Evolutionary conservation across 352 stramenopile species (phyloP).

Genomic region (Aphanomyces invadans): DNA sequence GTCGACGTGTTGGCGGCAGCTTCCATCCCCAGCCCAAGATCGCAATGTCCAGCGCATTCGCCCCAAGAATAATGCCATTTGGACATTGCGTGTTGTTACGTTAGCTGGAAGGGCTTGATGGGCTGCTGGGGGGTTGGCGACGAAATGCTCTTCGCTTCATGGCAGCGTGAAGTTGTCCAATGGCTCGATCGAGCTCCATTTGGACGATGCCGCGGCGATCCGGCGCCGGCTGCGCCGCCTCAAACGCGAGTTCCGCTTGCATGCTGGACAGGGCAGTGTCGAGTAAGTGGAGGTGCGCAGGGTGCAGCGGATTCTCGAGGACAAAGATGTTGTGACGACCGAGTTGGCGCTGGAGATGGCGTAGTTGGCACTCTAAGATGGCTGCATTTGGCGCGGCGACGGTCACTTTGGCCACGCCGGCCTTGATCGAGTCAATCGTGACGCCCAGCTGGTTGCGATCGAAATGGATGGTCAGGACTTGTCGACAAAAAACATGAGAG

Average conservation of each 20-base stretch:
- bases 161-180: not conserved
- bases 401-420: not conserved
- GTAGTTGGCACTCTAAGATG: not conserved
- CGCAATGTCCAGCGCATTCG: not conserved
- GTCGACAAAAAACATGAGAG: not conserved
- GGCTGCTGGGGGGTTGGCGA: no score
- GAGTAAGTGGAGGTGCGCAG: not conserved
- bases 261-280: not conserved
- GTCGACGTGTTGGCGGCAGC: not conserved
- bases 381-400: not conserved
- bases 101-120: no score
- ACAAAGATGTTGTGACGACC: slow-evolving; percentile 1
- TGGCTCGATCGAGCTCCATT: not conserved
- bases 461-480: no score
- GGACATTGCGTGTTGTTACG: no score
- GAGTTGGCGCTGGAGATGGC: not conserved
- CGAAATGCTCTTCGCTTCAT: not conserved
- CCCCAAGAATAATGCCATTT: no score
- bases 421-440: not conserved
- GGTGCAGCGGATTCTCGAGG: not conserved
- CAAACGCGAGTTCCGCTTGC: not conserved
- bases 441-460: not conserved
- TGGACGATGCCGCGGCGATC: not conserved
- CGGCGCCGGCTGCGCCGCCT: not conserved
- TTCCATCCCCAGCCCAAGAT: not conserved